These are phyloP conservation scores for Tulasnella sp. DNA, from an alignment of 768 basidiomycete species.

Conservation along the genomic window DNA sequence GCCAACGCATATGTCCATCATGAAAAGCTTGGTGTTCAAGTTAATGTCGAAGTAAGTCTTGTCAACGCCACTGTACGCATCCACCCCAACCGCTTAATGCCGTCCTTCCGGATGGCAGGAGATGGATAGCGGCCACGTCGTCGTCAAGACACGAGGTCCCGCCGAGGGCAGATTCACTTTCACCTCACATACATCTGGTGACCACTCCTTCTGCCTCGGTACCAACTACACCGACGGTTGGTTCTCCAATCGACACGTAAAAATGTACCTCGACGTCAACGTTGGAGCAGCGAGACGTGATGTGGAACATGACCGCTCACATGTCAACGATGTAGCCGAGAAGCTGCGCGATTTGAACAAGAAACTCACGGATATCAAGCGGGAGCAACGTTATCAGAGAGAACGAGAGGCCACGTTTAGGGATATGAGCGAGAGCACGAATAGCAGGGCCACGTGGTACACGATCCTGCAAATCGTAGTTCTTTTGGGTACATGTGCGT, in stretches of 20 bases:
- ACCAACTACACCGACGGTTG: slow-evolving; percentile 80
- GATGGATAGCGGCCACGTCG: slow-evolving; percentile 64
- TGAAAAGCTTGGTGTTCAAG: slow-evolving; percentile 72
- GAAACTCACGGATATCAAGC: slow-evolving; percentile 82
- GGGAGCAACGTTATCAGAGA: slow-evolving; percentile 96
- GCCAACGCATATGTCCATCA: slow-evolving; percentile 58
- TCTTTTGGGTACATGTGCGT: slow-evolving; percentile 72
- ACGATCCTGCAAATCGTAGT: slow-evolving; percentile 79
- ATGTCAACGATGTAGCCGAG: slow-evolving; percentile 67
- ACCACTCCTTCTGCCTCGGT: slow-evolving; percentile 93
- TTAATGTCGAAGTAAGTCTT: slow-evolving; percentile 73
- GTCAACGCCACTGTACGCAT: not conserved
- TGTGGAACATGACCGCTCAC: slow-evolving; percentile 74
- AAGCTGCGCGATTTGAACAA: slow-evolving; percentile 89
- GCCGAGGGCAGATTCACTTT: slow-evolving; percentile 91
- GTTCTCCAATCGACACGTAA: slow-evolving; percentile 74
- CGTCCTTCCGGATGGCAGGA: slow-evolving; percentile 53
- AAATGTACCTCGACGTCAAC: slow-evolving; percentile 87
- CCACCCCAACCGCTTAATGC: not conserved
- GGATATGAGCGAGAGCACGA: slow-evolving; percentile 79
- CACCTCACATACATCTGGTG: slow-evolving; percentile 92
- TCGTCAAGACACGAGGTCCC: slow-evolving; percentile 86
- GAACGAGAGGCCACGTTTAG: slow-evolving; percentile 89
- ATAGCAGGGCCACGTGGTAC: slow-evolving; percentile 92
- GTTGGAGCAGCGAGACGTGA: slow-evolving; percentile 84